A percentile compares a stretch with the other conserved stretches of the same genome.
Evolutionary conservation across 169 alveolate species (phyloP).

Genomic region (Plasmodium gonderi): DNA sequence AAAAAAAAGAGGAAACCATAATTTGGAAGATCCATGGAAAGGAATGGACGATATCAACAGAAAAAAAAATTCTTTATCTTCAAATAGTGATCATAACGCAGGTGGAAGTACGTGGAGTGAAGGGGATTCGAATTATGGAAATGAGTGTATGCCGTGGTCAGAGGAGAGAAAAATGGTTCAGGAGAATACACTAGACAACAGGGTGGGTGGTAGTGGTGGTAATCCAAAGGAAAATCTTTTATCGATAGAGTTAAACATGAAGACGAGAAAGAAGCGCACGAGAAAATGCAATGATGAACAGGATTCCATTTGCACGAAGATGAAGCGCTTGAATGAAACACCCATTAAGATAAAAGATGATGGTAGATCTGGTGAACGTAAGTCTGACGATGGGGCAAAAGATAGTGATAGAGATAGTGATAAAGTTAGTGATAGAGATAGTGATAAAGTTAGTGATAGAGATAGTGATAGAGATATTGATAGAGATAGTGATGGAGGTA

Average conservation of each 20-base stretch:
- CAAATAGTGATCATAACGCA: not conserved
- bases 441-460: not conserved
- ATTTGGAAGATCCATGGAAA: slow-evolving; percentile 1
- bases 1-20: not conserved
- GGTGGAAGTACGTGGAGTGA: not conserved
- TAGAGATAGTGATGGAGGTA: no score
- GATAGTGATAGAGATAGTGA: not conserved
- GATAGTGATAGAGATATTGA: not conserved
- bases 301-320: not conserved
- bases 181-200: not conserved
- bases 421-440: not conserved
- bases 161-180: not conserved
- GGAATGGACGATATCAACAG: not conserved
- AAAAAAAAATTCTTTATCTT: not conserved
- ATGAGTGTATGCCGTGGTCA: not conserved
- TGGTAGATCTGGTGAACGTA: not conserved
- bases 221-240: not conserved
- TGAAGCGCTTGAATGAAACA: not conserved
- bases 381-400: not conserved
- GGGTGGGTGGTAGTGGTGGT: not conserved
- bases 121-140: not conserved
- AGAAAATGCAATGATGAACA: not conserved
- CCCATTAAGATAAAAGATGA: not conserved
- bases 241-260: not conserved
- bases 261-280: not conserved